Conservation (phyloP, 305 asterid species). For the Fraxinus paxiana region DNA sequence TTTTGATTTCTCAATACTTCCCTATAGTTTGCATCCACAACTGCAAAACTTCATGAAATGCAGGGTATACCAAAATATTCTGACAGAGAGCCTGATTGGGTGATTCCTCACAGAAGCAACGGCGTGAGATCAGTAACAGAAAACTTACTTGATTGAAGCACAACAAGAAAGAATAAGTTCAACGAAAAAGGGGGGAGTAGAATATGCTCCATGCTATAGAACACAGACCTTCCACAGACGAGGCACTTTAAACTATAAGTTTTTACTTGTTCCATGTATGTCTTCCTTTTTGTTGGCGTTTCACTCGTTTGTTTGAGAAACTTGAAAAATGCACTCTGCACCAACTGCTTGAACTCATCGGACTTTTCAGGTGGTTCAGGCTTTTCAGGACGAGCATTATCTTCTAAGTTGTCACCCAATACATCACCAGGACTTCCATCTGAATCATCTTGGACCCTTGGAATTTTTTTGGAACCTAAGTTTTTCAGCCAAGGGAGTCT, state of each 20-base stretch:
- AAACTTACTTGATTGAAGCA: constrained; percentile 25
- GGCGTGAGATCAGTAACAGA: constrained; percentile 26
- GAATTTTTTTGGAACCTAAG: constrained; percentile 20
- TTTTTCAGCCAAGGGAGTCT: constrained; percentile 52
- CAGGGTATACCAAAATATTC: constrained; percentile 20
- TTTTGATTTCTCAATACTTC: constrained; percentile 17
- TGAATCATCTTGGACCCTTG: constrained; percentile 27
- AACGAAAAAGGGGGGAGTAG: constrained; percentile 27
- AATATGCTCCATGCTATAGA: constrained; percentile 37
- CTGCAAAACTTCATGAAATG: constrained; percentile 20
- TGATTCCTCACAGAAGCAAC: constrained; percentile 15
- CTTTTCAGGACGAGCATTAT: constrained; percentile 27
- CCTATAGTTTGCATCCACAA: constrained; percentile 13
- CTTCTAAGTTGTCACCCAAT: constrained; percentile 31
- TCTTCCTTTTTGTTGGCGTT: constrained; percentile 44
- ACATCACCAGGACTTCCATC: constrained; percentile 28
- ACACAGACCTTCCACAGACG: constrained; percentile 67
- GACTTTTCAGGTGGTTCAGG: constrained; percentile 57
- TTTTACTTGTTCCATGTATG: constrained; percentile 38
- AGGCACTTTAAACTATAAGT: constrained; percentile 57
- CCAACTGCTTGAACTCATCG: constrained; percentile 60
- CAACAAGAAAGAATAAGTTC: constrained; percentile 23
- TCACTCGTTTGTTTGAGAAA: constrained; percentile 54
- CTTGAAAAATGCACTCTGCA: constrained; percentile 51
- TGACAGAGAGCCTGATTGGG: constrained; percentile 18